Evolutionary conservation across 1,284 basidiomycete species (phyloP).

Genomic region (Cryptococcus neoformans): DNA sequence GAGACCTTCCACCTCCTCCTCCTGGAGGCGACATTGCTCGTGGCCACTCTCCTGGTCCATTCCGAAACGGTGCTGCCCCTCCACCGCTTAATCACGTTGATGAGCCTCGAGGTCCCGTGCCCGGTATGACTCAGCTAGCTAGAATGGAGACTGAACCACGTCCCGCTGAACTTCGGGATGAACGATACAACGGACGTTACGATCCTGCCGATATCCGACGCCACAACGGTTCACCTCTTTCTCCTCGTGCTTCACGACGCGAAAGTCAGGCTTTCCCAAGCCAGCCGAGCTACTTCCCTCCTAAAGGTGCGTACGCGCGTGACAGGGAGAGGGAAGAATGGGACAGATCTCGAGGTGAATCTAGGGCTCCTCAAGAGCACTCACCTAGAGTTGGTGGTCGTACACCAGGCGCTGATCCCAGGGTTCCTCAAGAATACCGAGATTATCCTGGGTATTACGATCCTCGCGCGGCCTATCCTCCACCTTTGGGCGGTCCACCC

Average conservation of each 20-base stretch:
- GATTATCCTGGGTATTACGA: conserved; percentile 21
- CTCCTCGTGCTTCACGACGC: conserved; percentile 26
- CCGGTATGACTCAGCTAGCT: conserved; percentile 65
- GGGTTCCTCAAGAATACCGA: conserved; percentile 10
- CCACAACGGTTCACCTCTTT: conserved; percentile 32
- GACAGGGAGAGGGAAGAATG: conserved; percentile 49
- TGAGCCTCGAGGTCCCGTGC: conserved; percentile 42
- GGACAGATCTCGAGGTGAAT: conserved; percentile 38
- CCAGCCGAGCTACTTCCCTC: not conserved
- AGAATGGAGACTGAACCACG: conserved; percentile 79
- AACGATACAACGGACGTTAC: conserved; percentile 20
- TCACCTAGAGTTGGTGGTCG: too few species aligned
- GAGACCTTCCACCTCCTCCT: conserved; percentile 42
- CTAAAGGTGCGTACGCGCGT: conserved; percentile 25
- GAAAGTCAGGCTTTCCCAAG: not conserved
- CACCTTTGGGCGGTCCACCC: not conserved
- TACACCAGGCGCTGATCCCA: conserved; percentile 3
- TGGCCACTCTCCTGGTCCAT: conserved; percentile 33
- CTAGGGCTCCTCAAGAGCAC: too few species aligned
- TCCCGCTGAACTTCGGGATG: conserved; percentile 6
- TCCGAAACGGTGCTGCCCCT: conserved; percentile 43
- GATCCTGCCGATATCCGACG: conserved; percentile 24
- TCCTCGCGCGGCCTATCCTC: conserved; percentile 12
- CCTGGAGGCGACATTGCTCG: conserved; percentile 23
- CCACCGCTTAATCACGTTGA: conserved; percentile 45